phyloP scores from a whole-genome alignment of 2,329 filamentous ascomycete genomes.

The Microdochium bolleyi region DNA sequence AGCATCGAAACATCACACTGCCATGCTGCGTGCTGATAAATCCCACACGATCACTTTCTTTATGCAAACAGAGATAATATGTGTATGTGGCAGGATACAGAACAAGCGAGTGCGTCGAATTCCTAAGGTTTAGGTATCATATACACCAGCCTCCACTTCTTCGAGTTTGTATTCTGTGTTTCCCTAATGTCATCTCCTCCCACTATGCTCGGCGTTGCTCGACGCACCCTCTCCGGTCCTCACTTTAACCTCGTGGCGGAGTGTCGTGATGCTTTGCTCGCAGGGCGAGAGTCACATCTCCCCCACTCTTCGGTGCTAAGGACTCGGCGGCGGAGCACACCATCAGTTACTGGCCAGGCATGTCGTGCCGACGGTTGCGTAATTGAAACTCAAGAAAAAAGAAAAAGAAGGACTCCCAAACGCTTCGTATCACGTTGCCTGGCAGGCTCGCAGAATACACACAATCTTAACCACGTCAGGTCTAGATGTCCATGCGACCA shows the following conservation, averaged over 20 bases:
- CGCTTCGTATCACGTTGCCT: constrained; percentile 16
- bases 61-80: too few relatives aligned
- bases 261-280: constrained; percentile 15
- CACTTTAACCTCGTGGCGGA: constrained; percentile 66
- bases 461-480: constrained; percentile 37
- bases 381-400: constrained; percentile 27
- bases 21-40: too few relatives aligned
- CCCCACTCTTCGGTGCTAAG: constrained; percentile 64
- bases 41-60: too few relatives aligned
- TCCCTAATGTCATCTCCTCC: neutral
- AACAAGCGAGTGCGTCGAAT: constrained; percentile 17
- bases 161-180: constrained; percentile 19
- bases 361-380: constrained; percentile 14
- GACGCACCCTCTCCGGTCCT: constrained; percentile 51
- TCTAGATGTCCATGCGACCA: constrained; percentile 73
- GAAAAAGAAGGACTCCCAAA: constrained; percentile 33
- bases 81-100: constrained; percentile 6
- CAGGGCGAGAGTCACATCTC: constrained; percentile 9
- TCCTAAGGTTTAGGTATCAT: constrained; percentile 12
- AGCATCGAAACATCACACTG: too few relatives aligned
- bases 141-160: constrained; percentile 11
- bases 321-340: constrained; percentile 55
- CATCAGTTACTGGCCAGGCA: constrained; percentile 38
- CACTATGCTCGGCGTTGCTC: constrained; percentile 35
- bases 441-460: neutral